These are phyloP conservation scores for Stemphylium beticola DNA, from an alignment of 2,329 filamentous ascomycete genomes.

Conservation along the genomic window DNA sequence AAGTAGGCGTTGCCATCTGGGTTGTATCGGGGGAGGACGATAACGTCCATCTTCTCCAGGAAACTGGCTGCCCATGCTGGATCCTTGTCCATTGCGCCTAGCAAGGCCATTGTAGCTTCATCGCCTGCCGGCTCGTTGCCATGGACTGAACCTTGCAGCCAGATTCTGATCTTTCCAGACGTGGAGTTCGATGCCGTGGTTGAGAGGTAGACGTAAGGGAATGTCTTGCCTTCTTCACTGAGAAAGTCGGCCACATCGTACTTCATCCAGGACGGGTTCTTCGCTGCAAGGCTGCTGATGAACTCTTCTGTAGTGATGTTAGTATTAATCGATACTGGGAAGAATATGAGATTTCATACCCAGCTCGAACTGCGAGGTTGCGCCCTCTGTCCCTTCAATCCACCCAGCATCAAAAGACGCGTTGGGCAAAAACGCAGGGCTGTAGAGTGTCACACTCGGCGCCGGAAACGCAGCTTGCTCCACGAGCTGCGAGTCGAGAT, in stretches of 20 bases:
- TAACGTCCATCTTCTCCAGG: conserved; percentile 43
- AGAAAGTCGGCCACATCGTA: conserved; percentile 35
- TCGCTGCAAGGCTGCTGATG: conserved; percentile 34
- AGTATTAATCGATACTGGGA: not conserved
- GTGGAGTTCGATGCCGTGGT: conserved; percentile 5
- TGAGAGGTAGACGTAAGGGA: conserved; percentile 42
- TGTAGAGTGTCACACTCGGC: conserved; percentile 38
- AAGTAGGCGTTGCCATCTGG: conserved; percentile 48
- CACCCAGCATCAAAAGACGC: conserved; percentile 38
- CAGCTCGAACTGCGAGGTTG: conserved; percentile 35
- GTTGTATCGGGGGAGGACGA: conserved; percentile 46
- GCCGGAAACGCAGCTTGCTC: conserved; percentile 44
- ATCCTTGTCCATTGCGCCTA: conserved; percentile 45
- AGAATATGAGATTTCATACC: conserved; percentile 12
- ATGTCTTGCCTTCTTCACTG: conserved; percentile 43
- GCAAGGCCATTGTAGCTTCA: conserved; percentile 43
- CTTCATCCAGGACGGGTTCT: conserved; percentile 42
- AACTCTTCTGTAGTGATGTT: conserved; percentile 26
- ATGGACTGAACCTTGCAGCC: conserved; percentile 47
- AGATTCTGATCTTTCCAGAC: conserved; percentile 43
- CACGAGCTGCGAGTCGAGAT: conserved; percentile 38
- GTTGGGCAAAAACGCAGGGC: conserved; percentile 40
- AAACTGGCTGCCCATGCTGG: conserved; percentile 39
- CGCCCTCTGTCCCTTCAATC: conserved; percentile 39
- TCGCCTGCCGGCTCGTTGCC: conserved; percentile 50